Conservation (phyloP, 2,329 filamentous ascomycete species). For the Cordyceps tenuipes region DNA sequence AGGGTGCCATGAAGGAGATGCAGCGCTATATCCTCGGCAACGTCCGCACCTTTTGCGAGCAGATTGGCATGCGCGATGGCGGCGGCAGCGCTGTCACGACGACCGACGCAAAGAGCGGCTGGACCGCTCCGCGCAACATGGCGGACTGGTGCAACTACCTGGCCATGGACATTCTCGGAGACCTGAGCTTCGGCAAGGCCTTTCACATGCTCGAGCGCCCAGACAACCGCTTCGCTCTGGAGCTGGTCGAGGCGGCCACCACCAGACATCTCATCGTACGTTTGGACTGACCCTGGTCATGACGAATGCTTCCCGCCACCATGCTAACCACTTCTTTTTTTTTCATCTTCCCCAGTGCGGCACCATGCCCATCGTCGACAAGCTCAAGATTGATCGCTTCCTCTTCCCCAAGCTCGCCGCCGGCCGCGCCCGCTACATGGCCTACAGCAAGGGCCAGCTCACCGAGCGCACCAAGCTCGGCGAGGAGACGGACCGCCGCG, state of each 20-base stretch:
- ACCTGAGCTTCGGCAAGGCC: slow-evolving; percentile 53
- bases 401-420: slow-evolving; percentile 60
- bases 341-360: slow-evolving; percentile 44
- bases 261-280: slow-evolving; percentile 61
- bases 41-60: slow-evolving; percentile 56
- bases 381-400: slow-evolving; percentile 57
- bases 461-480: slow-evolving; percentile 58
- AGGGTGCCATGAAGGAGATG: slow-evolving; percentile 57
- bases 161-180: slow-evolving; percentile 54
- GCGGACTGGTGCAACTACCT: slow-evolving; percentile 54
- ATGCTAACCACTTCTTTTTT: background rate
- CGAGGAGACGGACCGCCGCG: slow-evolving; percentile 57
- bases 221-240: slow-evolving; percentile 58
- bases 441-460: slow-evolving; percentile 60
- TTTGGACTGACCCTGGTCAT: slow-evolving; percentile 12
- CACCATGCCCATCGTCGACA: slow-evolving; percentile 61
- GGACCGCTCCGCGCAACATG: slow-evolving; percentile 54
- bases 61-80: slow-evolving; percentile 37
- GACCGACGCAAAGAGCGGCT: slow-evolving; percentile 40
- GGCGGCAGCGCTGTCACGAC: slow-evolving; percentile 23
- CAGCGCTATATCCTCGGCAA: slow-evolving; percentile 59
- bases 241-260: slow-evolving; percentile 58
- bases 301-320: background rate
- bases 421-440: slow-evolving; percentile 61
- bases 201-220: slow-evolving; percentile 52